phyloP scores from a whole-genome alignment of 1,284 basidiomycete species.

The Pulveroboletus sp. region DNA sequence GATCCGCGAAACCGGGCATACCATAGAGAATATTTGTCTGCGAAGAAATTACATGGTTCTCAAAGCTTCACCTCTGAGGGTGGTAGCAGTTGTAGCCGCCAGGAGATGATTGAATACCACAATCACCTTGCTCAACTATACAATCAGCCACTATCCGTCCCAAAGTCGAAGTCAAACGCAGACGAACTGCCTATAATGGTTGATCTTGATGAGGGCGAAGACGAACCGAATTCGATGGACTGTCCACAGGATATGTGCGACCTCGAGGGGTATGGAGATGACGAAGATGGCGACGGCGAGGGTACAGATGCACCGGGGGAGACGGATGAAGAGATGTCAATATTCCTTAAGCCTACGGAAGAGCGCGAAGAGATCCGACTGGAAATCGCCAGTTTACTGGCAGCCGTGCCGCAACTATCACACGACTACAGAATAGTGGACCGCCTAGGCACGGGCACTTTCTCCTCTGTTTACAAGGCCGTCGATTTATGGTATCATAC shows the following conservation, averaged over 20 bases:
- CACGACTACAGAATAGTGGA: slow-evolving; percentile 85
- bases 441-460: slow-evolving; percentile 94
- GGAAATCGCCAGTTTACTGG: slow-evolving; percentile 69
- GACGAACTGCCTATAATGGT: slow-evolving; percentile 30
- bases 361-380: slow-evolving; percentile 73
- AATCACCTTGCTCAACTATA: slow-evolving; percentile 44
- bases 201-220: slow-evolving; percentile 52
- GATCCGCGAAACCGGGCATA: slow-evolving; percentile 53
- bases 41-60: slow-evolving; percentile 25
- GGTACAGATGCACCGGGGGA: slow-evolving; percentile 35
- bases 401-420: slow-evolving; percentile 57
- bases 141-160: slow-evolving; percentile 21
- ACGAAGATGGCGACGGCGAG: slow-evolving; percentile 35
- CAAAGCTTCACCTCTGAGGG: slow-evolving; percentile 33
- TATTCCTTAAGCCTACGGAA: slow-evolving; percentile 54
- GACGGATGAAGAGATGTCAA: slow-evolving; percentile 55
- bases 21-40: slow-evolving; percentile 37
- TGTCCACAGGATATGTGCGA: slow-evolving; percentile 34
- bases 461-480: slow-evolving; percentile 98
- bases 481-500: slow-evolving; percentile 74
- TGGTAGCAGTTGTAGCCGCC: slow-evolving; percentile 32
- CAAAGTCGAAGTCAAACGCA: slow-evolving; percentile 20
- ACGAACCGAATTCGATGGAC: slow-evolving; percentile 40
- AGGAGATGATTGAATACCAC: slow-evolving; percentile 48
- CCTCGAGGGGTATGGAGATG: slow-evolving; percentile 37